A percentile compares a stretch with the other conserved stretches of the same genome.
Conservation (phyloP, 306 rosid species). For the Cicer chorassanicum region DNA sequence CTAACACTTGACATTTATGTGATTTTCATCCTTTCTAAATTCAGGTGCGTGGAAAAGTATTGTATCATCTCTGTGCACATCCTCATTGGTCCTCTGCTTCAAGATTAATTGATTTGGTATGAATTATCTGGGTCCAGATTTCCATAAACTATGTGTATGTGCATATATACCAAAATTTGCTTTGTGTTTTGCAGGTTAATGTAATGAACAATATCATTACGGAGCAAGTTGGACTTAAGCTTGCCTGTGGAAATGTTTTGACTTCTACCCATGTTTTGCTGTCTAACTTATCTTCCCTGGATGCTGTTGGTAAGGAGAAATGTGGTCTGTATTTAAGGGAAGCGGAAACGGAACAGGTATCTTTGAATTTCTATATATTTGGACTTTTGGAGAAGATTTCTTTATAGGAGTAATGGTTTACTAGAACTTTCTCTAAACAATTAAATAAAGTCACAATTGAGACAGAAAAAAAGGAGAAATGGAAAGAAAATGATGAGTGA, state of each 20-base stretch:
- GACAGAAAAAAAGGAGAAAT: conserved; percentile 7
- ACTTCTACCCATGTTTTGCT: conserved; percentile 60
- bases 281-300: conserved; percentile 58
- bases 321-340: conserved; percentile 49
- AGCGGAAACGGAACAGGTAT: conserved; percentile 65
- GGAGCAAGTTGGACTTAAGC: conserved; percentile 63
- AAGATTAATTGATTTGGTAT: conserved; percentile 72
- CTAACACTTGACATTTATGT: conserved; percentile 3
- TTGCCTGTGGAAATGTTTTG: conserved; percentile 59
- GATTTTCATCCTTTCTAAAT: conserved; percentile 38
- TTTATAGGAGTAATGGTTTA: conserved; percentile 10
- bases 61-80: conserved; percentile 70
- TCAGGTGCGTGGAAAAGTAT: conserved; percentile 74
- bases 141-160: background rate
- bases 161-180: conserved; percentile 11
- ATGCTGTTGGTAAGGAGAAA: conserved; percentile 51
- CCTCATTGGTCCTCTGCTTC: conserved; percentile 71
- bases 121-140: conserved; percentile 39
- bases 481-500: background rate
- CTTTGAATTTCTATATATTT: conserved; percentile 14
- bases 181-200: conserved; percentile 62
- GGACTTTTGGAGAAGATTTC: background rate
- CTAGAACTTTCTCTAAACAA: conserved; percentile 9
- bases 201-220: conserved; percentile 59
- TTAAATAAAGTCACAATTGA: background rate